phyloP scores from a whole-genome alignment of 2,329 filamentous ascomycete species.

The Fusarium burgessii region DNA sequence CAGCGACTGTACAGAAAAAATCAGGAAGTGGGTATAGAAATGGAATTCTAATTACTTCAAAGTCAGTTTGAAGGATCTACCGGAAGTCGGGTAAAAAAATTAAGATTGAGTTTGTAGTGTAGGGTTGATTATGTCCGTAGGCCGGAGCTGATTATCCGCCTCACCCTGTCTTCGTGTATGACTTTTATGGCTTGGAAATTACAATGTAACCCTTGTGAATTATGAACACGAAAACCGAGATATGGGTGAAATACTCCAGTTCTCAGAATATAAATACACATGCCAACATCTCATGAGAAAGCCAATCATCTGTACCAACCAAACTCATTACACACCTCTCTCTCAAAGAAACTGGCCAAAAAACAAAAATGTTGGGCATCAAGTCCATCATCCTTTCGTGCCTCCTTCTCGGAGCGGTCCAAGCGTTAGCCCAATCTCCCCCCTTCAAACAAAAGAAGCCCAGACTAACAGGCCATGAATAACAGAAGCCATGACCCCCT shows the following conservation, averaged over 20 bases:
- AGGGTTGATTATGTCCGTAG: fast-evolving
- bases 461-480: too few species aligned
- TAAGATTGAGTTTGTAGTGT: too few species aligned
- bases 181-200: background rate
- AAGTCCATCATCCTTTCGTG: background rate
- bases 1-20: too few species aligned
- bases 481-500: background rate
- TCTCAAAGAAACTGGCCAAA: fast-evolving
- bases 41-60: too few species aligned
- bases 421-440: too few species aligned
- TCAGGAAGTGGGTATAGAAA: too few species aligned
- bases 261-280: background rate
- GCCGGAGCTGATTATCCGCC: background rate
- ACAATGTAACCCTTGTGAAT: fast-evolving
- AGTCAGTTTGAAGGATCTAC: too few species aligned
- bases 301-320: fast-evolving
- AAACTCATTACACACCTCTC: too few species aligned
- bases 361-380: background rate
- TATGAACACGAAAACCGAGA: background rate
- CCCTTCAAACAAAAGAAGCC: too few species aligned
- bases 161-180: background rate
- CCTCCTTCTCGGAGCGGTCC: background rate
- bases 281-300: fast-evolving
- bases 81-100: too few species aligned
- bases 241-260: fast-evolving